phyloP scores from a whole-genome alignment of 1,284 basidiomycete species.

The Bjerkandera adusta region DNA sequence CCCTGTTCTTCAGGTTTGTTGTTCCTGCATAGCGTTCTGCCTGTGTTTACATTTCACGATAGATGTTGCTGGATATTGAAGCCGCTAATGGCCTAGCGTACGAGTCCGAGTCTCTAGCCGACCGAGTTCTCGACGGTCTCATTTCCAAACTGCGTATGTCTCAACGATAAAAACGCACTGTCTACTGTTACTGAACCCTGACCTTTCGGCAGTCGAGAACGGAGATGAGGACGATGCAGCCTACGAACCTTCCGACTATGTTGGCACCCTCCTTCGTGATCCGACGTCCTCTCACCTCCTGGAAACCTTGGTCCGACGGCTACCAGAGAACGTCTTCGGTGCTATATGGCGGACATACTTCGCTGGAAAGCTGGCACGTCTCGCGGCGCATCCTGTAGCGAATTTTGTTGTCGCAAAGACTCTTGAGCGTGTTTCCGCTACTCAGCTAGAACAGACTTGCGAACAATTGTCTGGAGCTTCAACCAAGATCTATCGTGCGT shows the following conservation, averaged over 20 bases:
- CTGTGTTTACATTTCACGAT: neutral
- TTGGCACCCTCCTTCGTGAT: slow-evolving; percentile 79
- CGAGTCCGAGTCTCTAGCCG: slow-evolving; percentile 73
- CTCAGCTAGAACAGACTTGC: slow-evolving; percentile 58
- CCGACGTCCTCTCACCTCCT: slow-evolving; percentile 86
- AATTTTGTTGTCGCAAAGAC: slow-evolving; percentile 89
- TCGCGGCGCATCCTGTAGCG: slow-evolving; percentile 84
- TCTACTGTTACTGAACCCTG: neutral
- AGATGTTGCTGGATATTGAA: slow-evolving; percentile 83
- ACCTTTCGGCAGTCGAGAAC: neutral
- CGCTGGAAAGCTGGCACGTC: slow-evolving; percentile 61
- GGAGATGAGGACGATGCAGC: slow-evolving; percentile 30
- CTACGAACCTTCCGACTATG: slow-evolving; percentile 65
- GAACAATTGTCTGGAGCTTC: slow-evolving; percentile 61
- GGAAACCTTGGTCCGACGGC: slow-evolving; percentile 69
- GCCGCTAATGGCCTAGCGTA: slow-evolving; percentile 60
- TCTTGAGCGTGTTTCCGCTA: slow-evolving; percentile 53
- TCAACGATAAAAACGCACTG: neutral
- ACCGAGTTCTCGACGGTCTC: slow-evolving; percentile 78
- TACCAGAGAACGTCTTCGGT: slow-evolving; percentile 62
- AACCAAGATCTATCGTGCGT: slow-evolving; percentile 54
- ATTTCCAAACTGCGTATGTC: slow-evolving; percentile 64
- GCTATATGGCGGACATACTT: slow-evolving; percentile 81
- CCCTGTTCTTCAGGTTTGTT: slow-evolving; percentile 72
- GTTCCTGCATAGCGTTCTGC: neutral